These are phyloP conservation scores for Nitzschia putrida DNA, from an alignment of 108 stramenopile species.

Conservation along the genomic window DNA sequence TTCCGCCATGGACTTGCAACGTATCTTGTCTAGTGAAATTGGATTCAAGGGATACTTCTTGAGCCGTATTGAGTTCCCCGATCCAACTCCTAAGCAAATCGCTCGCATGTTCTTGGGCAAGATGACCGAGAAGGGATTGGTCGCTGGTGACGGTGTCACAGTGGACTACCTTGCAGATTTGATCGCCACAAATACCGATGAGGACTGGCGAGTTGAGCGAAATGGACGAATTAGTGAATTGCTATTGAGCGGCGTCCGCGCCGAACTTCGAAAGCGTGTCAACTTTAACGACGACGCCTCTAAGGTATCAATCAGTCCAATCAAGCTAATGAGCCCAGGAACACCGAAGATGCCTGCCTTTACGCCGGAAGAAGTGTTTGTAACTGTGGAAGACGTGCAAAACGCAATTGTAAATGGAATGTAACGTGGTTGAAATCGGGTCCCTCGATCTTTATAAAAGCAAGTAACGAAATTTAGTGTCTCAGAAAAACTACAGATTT, in stretches of 20 bases:
- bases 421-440: conserved; percentile 26
- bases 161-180: conserved; percentile 74
- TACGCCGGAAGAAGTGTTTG: conserved; percentile 76
- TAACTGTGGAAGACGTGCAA: conserved; percentile 88
- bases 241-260: conserved; percentile 65
- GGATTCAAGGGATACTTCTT: conserved; percentile 82
- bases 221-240: conserved; percentile 82
- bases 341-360: conserved; percentile 70
- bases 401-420: conserved; percentile 88
- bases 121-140: conserved; percentile 64
- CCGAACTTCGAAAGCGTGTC: conserved; percentile 65
- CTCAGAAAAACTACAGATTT: too few relatives aligned
- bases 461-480: too few relatives aligned
- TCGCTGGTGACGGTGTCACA: conserved; percentile 73
- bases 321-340: conserved; percentile 74
- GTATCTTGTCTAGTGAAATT: conserved; percentile 74
- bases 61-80: conserved; percentile 76
- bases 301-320: conserved; percentile 47
- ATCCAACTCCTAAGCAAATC: conserved; percentile 70
- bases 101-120: conserved; percentile 82
- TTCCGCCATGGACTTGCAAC: conserved; percentile 69
- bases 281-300: conserved; percentile 58
- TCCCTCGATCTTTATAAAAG: too few relatives aligned
- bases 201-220: conserved; percentile 81
- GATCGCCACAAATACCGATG: conserved; percentile 69